Conservation (phyloP, 129 eudicot species). For the Apium graveolens region DNA sequence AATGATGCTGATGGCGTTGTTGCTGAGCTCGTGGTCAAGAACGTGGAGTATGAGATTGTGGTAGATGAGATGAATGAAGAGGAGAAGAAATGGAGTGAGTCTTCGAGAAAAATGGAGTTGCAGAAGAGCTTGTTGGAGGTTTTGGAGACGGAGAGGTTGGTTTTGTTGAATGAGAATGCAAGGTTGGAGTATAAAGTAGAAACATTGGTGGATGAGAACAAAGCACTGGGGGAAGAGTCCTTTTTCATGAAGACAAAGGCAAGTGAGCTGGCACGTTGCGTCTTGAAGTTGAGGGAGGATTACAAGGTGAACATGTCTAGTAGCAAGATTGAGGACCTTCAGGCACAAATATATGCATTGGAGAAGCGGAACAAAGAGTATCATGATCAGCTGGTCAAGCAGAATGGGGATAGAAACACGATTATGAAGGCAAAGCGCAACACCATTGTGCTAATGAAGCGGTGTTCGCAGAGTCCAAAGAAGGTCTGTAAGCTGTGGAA, state of each 20-base stretch:
- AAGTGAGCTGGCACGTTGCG: conserved; percentile 64
- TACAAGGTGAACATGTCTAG: conserved; percentile 56
- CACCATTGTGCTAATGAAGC: conserved; percentile 36
- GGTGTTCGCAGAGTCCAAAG: conserved; percentile 11
- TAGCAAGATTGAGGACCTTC: conserved; percentile 67
- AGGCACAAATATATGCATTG: conserved; percentile 48
- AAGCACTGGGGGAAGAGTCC: conserved; percentile 49
- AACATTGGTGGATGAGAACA: conserved; percentile 43
- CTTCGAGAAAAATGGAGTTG: conserved; percentile 53
- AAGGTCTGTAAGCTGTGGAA: conserved; percentile 56
- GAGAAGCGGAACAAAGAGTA: conserved; percentile 76
- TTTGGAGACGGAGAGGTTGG: conserved; percentile 73
- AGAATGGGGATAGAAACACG: conserved; percentile 21
- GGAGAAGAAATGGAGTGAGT: conserved; percentile 33
- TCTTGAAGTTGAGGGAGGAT: conserved; percentile 59
- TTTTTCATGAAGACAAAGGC: conserved; percentile 76
- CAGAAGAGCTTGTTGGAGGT: conserved; percentile 72
- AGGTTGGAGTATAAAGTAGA: conserved; percentile 27
- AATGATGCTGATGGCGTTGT: conserved; percentile 35
- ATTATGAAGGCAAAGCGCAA: conserved; percentile 12
- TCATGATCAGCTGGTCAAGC: conserved; percentile 43
- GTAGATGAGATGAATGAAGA: conserved; percentile 29
- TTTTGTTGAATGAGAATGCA: conserved; percentile 53
- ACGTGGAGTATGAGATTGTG: conserved; percentile 46
- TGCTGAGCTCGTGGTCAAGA: conserved; percentile 56